Evolutionary conservation across 805 yeast genomes (phyloP).

Genomic region (Lipomyces chichibuensis): DNA sequence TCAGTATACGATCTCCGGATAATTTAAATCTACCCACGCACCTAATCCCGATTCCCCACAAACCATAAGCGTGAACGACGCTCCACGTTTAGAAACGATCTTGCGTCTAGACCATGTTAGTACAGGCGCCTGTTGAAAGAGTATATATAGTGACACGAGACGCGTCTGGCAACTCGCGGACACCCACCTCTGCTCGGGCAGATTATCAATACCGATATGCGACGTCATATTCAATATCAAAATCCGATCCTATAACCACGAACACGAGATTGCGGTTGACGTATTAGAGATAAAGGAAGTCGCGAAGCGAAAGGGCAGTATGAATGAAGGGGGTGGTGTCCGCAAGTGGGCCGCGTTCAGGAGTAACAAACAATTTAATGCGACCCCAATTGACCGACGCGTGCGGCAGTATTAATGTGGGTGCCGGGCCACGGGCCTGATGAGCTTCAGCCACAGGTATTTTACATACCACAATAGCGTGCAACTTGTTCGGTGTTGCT

Average conservation of each 20-base stretch:
- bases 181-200: conserved; percentile 41
- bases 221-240: conserved; percentile 23
- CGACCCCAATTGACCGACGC: not conserved
- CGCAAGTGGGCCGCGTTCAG: not conserved
- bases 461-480: too few species aligned
- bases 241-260: conserved; percentile 9
- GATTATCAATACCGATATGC: conserved; percentile 39
- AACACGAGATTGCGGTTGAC: not conserved
- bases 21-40: conserved; percentile 38
- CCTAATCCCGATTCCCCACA: conserved; percentile 89
- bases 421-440: not conserved
- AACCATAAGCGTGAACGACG: conserved; percentile 77
- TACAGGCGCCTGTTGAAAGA: conserved; percentile 5
- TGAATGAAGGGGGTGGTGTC: not conserved
- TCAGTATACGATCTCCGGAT: not conserved
- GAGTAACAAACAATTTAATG: not conserved
- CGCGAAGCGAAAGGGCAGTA: not conserved
- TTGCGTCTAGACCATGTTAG: conserved; percentile 40
- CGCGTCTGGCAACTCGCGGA: conserved; percentile 12
- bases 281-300: not conserved
- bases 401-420: not conserved
- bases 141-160: not conserved
- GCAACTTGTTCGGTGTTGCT: too few species aligned
- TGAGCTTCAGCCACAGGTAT: too few species aligned
- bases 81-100: conserved; percentile 56